Percentiles rank a stretch among this genome's conserved stretches.
Evolutionary conservation across 768 basidiomycete species (phyloP).

Genomic region (Dictyophora rubrovolvata): DNA sequence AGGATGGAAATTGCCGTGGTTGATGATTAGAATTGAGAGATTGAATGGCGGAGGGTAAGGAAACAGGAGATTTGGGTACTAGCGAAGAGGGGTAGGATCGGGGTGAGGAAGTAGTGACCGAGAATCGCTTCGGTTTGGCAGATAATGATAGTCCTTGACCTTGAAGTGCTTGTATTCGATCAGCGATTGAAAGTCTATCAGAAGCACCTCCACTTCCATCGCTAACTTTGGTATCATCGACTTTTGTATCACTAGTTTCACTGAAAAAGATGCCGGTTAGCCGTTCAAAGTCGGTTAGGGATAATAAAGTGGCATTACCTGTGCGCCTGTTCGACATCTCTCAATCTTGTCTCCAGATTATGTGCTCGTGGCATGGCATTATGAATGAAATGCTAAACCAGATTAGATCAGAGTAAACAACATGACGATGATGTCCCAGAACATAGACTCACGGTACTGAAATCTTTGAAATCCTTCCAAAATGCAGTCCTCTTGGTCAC

Average conservation of each 20-base stretch:
- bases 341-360: slow-evolving; percentile 35
- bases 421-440: slow-evolving; percentile 5
- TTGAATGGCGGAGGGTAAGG: slow-evolving; percentile 16
- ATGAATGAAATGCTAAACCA: slow-evolving; percentile 27
- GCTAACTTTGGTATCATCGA: not conserved
- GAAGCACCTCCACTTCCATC: slow-evolving; percentile 6
- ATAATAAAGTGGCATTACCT: slow-evolving; percentile 12
- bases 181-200: slow-evolving; percentile 47
- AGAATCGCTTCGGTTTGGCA: slow-evolving; percentile 41
- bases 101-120: slow-evolving; percentile 24
- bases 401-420: not conserved
- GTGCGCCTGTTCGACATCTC: slow-evolving; percentile 30
- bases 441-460: slow-evolving; percentile 45
- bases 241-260: not conserved
- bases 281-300: slow-evolving; percentile 1
- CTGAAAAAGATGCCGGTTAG: not conserved
- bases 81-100: slow-evolving; percentile 19
- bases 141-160: slow-evolving; percentile 58
- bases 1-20: slow-evolving; percentile 18
- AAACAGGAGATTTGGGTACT: slow-evolving; percentile 22
- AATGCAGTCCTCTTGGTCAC: slow-evolving; percentile 44
- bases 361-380: slow-evolving; percentile 32
- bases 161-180: slow-evolving; percentile 67
- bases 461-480: slow-evolving; percentile 53
- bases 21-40: not conserved